phyloP scores from a whole-genome alignment of 345 rosid species.

The Pelargonium nanum region DNA sequence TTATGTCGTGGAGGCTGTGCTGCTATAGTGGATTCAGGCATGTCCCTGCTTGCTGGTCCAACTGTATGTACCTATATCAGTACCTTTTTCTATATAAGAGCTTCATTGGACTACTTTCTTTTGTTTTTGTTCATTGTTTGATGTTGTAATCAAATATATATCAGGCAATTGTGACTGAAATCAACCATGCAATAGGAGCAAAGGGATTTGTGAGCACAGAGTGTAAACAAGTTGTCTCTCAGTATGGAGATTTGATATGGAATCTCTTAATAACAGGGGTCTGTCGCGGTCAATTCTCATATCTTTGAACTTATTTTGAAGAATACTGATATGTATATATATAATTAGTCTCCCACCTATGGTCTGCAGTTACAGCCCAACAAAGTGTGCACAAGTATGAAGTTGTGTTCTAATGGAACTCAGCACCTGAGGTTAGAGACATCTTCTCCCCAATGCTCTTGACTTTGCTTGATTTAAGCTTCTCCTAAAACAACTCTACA shows the following conservation, averaged over 20 bases:
- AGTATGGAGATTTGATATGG: conserved; percentile 71
- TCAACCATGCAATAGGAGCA: conserved; percentile 74
- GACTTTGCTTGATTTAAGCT: too few species aligned
- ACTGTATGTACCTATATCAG: conserved; percentile 28
- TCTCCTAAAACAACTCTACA: too few species aligned
- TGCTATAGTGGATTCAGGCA: conserved; percentile 73
- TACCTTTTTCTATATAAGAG: neutral
- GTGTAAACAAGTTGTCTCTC: conserved; percentile 56
- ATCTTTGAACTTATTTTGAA: too few species aligned
- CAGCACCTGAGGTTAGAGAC: neutral
- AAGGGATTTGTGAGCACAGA: conserved; percentile 54
- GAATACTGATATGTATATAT: too few species aligned
- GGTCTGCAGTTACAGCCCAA: conserved; percentile 8
- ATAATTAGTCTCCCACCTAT: too few species aligned
- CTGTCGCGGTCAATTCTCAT: neutral
- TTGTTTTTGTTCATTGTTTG: neutral
- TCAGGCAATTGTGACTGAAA: conserved; percentile 59
- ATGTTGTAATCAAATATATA: neutral
- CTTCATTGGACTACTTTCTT: neutral
- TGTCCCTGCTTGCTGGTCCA: conserved; percentile 74
- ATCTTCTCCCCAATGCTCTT: neutral
- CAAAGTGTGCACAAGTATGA: conserved; percentile 11
- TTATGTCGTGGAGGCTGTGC: conserved; percentile 53
- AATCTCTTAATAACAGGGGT: conserved; percentile 64
- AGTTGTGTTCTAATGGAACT: conserved; percentile 4